phyloP scores from a whole-genome alignment of 2,329 filamentous ascomycete species.

The Zymoseptoria tritici region DNA sequence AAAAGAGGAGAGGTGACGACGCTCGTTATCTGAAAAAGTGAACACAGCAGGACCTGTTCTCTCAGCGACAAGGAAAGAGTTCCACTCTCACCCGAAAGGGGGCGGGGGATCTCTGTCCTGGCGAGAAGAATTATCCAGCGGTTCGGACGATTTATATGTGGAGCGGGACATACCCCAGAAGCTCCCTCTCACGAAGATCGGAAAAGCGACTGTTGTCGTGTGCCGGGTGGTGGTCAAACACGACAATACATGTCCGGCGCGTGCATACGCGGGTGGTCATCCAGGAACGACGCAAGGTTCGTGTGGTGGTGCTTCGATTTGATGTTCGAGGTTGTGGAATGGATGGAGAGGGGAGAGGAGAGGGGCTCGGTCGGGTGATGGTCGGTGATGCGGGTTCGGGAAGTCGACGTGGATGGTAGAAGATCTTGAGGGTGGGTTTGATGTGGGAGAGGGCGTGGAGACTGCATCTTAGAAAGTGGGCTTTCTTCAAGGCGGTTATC shows the following conservation, averaged over 20 bases:
- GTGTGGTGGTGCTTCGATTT: neutral
- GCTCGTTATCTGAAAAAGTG: neutral
- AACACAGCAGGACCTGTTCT: neutral
- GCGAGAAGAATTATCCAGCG: neutral
- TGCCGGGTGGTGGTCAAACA: slow-evolving; percentile 11
- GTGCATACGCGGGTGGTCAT: slow-evolving; percentile 4
- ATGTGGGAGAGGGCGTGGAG: neutral
- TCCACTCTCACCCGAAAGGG: neutral
- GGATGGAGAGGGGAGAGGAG: neutral
- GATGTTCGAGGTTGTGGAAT: neutral
- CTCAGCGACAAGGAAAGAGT: neutral
- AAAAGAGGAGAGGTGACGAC: neutral
- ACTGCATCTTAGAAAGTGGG: neutral
- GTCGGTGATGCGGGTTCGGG: neutral
- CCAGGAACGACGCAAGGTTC: neutral
- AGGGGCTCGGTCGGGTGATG: neutral
- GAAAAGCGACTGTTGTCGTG: slow-evolving; percentile 28
- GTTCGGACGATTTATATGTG: neutral
- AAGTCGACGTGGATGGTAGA: neutral
- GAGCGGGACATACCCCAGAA: slow-evolving; percentile 30
- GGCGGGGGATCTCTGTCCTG: neutral
- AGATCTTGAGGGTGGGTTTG: neutral
- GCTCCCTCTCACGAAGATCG: slow-evolving; percentile 27
- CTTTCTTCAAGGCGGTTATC: neutral
- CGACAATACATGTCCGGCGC: slow-evolving; percentile 32